phyloP scores from a whole-genome alignment of 164 flowering plant genomes.

The Vitis rupestris region DNA sequence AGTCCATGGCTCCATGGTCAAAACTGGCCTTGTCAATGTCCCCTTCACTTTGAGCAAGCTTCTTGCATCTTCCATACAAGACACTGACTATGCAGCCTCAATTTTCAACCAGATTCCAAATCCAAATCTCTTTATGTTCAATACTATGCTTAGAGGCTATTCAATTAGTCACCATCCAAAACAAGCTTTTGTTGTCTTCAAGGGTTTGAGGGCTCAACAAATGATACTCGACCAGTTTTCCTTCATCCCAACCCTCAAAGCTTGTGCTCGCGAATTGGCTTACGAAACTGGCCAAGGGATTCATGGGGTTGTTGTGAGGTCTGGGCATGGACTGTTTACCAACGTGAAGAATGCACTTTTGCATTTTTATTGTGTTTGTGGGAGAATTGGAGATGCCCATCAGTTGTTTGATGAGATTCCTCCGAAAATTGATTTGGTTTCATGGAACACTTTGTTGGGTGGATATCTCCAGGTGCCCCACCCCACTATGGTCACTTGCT shows the following conservation, averaged over 20 bases:
- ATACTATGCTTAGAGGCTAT: slow-evolving; percentile 46
- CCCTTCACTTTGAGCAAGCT: slow-evolving; percentile 50
- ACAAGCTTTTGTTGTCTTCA: slow-evolving; percentile 28
- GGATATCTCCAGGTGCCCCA: slow-evolving; percentile 37
- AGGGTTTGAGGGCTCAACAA: slow-evolving; percentile 27
- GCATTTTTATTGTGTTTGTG: slow-evolving; percentile 36
- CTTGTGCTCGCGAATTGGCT: slow-evolving; percentile 31
- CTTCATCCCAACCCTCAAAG: slow-evolving; percentile 31
- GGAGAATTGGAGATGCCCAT: slow-evolving; percentile 33
- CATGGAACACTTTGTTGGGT: slow-evolving; percentile 55
- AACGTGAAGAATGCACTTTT: slow-evolving; percentile 43
- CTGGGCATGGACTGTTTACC: slow-evolving; percentile 33
- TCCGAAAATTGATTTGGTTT: slow-evolving; percentile 38
- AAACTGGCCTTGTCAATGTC: slow-evolving; percentile 34
- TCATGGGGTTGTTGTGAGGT: slow-evolving; percentile 33
- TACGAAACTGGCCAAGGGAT: slow-evolving; percentile 25
- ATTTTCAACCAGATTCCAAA: slow-evolving; percentile 28
- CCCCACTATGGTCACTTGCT: slow-evolving; percentile 19
- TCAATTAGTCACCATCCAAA: slow-evolving; percentile 31
- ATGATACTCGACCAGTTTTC: slow-evolving; percentile 40
- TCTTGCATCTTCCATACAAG: slow-evolving; percentile 33
- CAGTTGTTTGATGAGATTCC: slow-evolving; percentile 34
- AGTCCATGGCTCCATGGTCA: slow-evolving; percentile 46
- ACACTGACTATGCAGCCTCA: slow-evolving; percentile 38
- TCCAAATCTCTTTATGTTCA: slow-evolving; percentile 58